Evolutionary conservation across 108 stramenopile genomes (phyloP).

Genomic region (Skeletonema costatum): DNA sequence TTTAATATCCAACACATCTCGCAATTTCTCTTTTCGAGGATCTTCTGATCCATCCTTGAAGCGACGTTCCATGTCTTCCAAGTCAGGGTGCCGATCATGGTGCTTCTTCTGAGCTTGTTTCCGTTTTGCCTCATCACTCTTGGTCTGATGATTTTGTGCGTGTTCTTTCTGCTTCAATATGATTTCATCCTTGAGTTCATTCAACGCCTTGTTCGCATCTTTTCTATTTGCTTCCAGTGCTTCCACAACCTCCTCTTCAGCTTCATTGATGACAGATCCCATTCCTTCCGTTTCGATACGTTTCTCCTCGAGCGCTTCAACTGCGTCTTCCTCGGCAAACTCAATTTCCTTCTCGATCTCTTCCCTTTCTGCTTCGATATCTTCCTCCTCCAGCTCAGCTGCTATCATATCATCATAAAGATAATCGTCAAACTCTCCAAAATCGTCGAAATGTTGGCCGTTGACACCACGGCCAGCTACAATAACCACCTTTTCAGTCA

Average conservation of each 20-base stretch:
- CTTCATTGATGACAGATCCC: constrained; percentile 19
- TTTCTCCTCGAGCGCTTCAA: constrained; percentile 38
- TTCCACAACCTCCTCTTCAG: constrained; percentile 35
- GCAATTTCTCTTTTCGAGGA: constrained; percentile 5
- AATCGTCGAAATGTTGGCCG: neutral
- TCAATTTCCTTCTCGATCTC: constrained; percentile 22
- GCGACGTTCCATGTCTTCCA: constrained; percentile 14
- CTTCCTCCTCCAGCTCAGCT: constrained; percentile 35
- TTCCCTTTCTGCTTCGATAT: constrained; percentile 29
- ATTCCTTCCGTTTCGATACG: constrained; percentile 21
- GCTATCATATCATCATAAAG: constrained; percentile 18
- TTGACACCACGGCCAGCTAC: constrained; percentile 9
- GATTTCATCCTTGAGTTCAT: constrained; percentile 36
- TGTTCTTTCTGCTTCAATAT: constrained; percentile 6
- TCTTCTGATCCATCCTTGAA: constrained; percentile 5
- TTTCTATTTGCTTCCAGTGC: constrained; percentile 10
- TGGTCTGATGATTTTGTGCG: neutral
- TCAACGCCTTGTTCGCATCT: constrained; percentile 35
- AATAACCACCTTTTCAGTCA: constrained; percentile 53
- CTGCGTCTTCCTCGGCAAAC: constrained; percentile 28
- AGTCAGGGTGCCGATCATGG: neutral
- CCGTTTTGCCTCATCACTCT: neutral
- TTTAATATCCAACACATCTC: constrained; percentile 16
- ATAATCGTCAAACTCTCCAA: constrained; percentile 10
- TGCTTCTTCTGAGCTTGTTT: neutral